Percentiles rank a stretch among this genome's conserved stretches.
Conservation (phyloP, 2,329 filamentous ascomycete genomes). For the Cladosporium sp. region DNA sequence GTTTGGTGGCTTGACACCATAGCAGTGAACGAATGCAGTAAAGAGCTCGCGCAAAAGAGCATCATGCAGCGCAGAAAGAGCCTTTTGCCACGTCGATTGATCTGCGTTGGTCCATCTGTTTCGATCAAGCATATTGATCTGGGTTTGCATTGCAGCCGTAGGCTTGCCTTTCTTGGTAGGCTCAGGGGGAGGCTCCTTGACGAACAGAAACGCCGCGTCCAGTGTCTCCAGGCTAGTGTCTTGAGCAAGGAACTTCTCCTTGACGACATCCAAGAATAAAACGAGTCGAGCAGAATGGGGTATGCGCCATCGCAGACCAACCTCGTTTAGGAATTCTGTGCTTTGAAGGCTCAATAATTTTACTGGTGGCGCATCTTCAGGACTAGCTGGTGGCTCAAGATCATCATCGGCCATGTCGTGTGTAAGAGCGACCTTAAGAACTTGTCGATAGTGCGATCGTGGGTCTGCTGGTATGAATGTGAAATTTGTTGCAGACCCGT, state of each 20-base stretch:
- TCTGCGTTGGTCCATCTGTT: conserved; percentile 49
- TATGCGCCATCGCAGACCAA: conserved; percentile 84
- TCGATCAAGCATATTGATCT: conserved; percentile 46
- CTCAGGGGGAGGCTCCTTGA: conserved; percentile 63
- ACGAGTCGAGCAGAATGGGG: conserved; percentile 77
- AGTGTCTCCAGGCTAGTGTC: conserved; percentile 77
- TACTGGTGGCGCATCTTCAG: conserved; percentile 45
- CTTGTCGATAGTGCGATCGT: conserved; percentile 75
- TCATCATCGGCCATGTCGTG: conserved; percentile 56
- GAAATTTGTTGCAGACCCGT: conserved; percentile 49
- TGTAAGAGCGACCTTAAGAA: conserved; percentile 70
- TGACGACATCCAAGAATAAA: conserved; percentile 76
- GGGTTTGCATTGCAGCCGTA: conserved; percentile 40
- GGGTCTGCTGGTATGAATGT: conserved; percentile 87
- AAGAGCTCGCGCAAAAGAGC: conserved; percentile 81
- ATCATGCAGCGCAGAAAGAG: conserved; percentile 72
- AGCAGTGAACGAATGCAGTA: conserved; percentile 80
- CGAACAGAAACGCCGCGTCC: conserved; percentile 75
- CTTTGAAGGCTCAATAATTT: conserved; percentile 69
- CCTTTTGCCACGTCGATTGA: conserved; percentile 62
- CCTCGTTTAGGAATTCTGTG: conserved; percentile 76
- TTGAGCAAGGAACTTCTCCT: conserved; percentile 79
- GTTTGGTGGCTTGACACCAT: conserved; percentile 79
- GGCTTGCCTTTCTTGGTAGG: conserved; percentile 48
- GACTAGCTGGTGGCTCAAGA: conserved; percentile 46